phyloP scores from a whole-genome alignment of 176 grass and related monocot species.

The Rhynchospora breviuscula region DNA sequence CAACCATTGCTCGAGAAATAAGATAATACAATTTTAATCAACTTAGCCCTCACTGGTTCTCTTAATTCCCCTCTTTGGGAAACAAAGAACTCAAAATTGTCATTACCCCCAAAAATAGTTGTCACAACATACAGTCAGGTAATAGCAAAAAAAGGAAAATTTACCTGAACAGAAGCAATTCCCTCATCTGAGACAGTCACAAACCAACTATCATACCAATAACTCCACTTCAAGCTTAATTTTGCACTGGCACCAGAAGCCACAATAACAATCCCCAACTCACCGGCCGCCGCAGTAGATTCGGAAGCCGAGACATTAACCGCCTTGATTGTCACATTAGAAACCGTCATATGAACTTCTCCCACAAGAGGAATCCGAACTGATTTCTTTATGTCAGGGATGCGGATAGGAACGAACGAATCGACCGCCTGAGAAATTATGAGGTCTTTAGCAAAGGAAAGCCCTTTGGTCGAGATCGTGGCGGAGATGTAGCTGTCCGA shows the following conservation, averaged over 20 bases:
- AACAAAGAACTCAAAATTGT: background rate
- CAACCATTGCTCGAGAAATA: background rate
- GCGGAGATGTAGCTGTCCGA: conserved; percentile 49
- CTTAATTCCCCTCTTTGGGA: background rate
- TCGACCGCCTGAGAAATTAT: conserved; percentile 47
- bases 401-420: conserved; percentile 41
- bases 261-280: conserved; percentile 61
- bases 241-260: conserved; percentile 59
- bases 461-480: conserved; percentile 66
- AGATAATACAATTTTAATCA: background rate
- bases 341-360: conserved; percentile 44
- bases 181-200: conserved; percentile 63
- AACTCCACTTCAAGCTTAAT: conserved; percentile 72
- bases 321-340: conserved; percentile 40
- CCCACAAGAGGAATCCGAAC: conserved; percentile 58
- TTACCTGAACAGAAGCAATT: conserved; percentile 74
- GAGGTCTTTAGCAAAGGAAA: conserved; percentile 76
- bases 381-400: conserved; percentile 67
- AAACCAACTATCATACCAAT: conserved; percentile 61
- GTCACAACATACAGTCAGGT: background rate
- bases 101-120: background rate
- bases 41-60: background rate
- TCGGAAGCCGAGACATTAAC: conserved; percentile 34
- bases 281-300: conserved; percentile 46
- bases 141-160: background rate